phyloP scores from a whole-genome alignment of 768 basidiomycete species.

The Collybia sordida region DNA sequence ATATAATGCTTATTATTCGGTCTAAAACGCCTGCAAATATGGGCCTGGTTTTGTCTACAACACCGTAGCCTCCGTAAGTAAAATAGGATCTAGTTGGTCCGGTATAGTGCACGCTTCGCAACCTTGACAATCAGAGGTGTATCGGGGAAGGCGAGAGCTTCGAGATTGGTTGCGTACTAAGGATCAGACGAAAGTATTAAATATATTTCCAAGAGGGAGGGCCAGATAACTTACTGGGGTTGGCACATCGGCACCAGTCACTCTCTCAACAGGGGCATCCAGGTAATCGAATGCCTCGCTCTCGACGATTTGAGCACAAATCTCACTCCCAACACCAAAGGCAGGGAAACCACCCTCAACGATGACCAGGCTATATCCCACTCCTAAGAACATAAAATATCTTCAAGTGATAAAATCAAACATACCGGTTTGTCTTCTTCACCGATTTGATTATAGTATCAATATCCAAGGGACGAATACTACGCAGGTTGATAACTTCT shows the following conservation, averaged over 20 bases:
- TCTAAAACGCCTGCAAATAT: neutral
- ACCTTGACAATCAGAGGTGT: constrained; percentile 90
- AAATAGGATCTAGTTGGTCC: constrained; percentile 63
- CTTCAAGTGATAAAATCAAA: constrained; percentile 1
- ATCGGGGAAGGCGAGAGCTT: constrained; percentile 92
- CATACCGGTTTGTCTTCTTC: constrained; percentile 96
- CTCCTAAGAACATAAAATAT: constrained; percentile 5
- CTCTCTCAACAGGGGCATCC: constrained; percentile 95
- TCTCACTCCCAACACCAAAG: constrained; percentile 98
- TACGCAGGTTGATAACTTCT: constrained; percentile 96
- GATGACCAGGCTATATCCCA: constrained; percentile 73
- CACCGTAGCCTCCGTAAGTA: neutral
- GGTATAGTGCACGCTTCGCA: constrained; percentile 89
- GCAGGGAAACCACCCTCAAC: constrained; percentile 99
- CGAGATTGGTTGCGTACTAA: constrained; percentile 89
- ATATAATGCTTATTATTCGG: neutral
- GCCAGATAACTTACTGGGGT: constrained; percentile 71
- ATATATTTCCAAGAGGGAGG: constrained; percentile 5
- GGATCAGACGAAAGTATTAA: constrained; percentile 6
- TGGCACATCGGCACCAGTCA: constrained; percentile 97
- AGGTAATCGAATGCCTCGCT: constrained; percentile 98
- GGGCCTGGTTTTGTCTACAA: constrained; percentile 1
- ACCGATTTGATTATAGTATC: constrained; percentile 96
- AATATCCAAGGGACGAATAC: constrained; percentile 95
- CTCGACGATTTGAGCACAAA: constrained; percentile 96